Conservation (phyloP, 495 filamentous ascomycete species). For the Talaromyces borbonicus region DNA sequence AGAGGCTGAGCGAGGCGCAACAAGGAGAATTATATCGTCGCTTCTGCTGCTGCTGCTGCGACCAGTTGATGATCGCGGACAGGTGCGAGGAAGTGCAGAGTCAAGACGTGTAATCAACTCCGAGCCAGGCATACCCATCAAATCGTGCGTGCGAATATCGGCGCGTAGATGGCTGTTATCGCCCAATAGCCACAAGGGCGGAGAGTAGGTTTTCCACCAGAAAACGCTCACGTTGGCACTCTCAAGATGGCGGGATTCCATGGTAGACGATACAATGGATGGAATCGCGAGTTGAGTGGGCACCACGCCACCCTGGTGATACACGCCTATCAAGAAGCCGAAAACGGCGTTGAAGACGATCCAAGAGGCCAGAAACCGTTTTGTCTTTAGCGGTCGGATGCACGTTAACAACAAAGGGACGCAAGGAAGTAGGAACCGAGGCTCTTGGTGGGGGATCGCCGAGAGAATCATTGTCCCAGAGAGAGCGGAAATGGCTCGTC, state of each 20-base stretch:
- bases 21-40: slow-evolving; percentile 45
- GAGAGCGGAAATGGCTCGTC: slow-evolving; percentile 58
- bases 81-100: slow-evolving; percentile 43
- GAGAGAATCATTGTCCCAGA: slow-evolving; percentile 74
- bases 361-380: slow-evolving; percentile 60
- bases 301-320: slow-evolving; percentile 89
- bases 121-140: slow-evolving; percentile 68
- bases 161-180: slow-evolving; percentile 49
- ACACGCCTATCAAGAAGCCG: slow-evolving; percentile 79
- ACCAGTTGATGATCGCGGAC: neutral
- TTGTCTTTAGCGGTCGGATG: slow-evolving; percentile 55
- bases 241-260: neutral
- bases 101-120: slow-evolving; percentile 50
- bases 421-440: slow-evolving; percentile 81
- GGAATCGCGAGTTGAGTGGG: slow-evolving; percentile 58
- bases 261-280: slow-evolving; percentile 19
- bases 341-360: slow-evolving; percentile 71
- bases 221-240: slow-evolving; percentile 56
- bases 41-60: slow-evolving; percentile 2
- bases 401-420: slow-evolving; percentile 85
- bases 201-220: slow-evolving; percentile 98
- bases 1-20: slow-evolving; percentile 60
- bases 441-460: slow-evolving; percentile 85
- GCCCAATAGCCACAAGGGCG: slow-evolving; percentile 85
- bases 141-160: slow-evolving; percentile 55